These are phyloP conservation scores for Termitomyces sp. DNA, from an alignment of 768 basidiomycete species.

Conservation along the genomic window DNA sequence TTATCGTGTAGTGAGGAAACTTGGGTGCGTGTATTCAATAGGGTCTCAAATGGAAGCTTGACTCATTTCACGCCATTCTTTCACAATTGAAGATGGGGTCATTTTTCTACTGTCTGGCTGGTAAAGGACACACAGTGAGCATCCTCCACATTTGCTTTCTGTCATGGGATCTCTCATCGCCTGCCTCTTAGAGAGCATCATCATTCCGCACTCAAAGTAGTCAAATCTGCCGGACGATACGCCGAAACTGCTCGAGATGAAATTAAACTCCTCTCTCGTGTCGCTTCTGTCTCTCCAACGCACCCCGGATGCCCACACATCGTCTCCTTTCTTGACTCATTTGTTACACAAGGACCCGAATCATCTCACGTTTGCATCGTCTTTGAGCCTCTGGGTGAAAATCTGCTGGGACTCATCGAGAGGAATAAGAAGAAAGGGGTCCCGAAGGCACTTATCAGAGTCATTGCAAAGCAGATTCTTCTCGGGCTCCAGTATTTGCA, in stretches of 20 bases:
- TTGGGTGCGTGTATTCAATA: constrained; percentile 55
- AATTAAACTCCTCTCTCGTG: constrained; percentile 84
- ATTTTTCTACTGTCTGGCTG: constrained; percentile 95
- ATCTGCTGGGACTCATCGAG: constrained; percentile 70
- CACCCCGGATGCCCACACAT: constrained; percentile 82
- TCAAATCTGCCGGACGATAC: constrained; percentile 93
- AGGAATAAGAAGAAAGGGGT: constrained; percentile 84
- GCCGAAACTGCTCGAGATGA: constrained; percentile 97
- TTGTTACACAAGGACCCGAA: constrained; percentile 73
- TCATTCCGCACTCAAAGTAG: constrained; percentile 91
- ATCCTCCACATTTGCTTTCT: constrained; percentile 3
- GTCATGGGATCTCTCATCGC: background rate
- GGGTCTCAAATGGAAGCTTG: constrained; percentile 20
- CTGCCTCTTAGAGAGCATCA: constrained; percentile 49
- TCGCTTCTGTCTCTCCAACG: constrained; percentile 64
- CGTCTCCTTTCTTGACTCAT: constrained; percentile 90
- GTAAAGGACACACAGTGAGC: constrained; percentile 74
- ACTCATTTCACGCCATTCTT: constrained; percentile 23
- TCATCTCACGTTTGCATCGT: constrained; percentile 86
- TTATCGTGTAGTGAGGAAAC: constrained; percentile 85
- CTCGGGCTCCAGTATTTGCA: constrained; percentile 91
- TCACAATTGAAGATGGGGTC: constrained; percentile 69
- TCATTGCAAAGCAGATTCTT: constrained; percentile 83
- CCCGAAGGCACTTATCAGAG: constrained; percentile 76
- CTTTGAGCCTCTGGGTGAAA: constrained; percentile 84